Percentiles rank a stretch among this genome's conserved stretches.
Evolutionary conservation across 2,329 filamentous ascomycete genomes (phyloP).

Genomic region (Neofusicoccum sp.): DNA sequence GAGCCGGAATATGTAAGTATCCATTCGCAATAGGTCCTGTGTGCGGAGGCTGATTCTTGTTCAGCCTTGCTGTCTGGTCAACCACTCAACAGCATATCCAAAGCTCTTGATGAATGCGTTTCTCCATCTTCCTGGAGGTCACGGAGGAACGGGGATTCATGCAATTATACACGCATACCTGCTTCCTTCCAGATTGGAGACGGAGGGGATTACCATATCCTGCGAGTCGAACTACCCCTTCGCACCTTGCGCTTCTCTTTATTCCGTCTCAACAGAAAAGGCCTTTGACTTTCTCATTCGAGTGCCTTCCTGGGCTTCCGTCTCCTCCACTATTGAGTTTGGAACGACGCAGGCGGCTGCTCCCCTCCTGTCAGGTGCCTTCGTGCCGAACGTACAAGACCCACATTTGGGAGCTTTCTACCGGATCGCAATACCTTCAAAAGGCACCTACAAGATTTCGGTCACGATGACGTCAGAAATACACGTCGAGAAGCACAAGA

Average conservation of each 20-base stretch:
- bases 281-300: background rate
- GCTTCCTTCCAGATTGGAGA: background rate
- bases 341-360: no score
- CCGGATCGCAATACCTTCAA: background rate
- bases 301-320: background rate
- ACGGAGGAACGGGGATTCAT: no score
- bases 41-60: background rate
- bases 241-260: background rate
- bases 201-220: background rate
- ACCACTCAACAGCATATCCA: background rate
- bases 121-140: background rate
- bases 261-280: background rate
- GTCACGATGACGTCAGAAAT: background rate
- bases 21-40: background rate
- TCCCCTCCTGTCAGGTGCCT: background rate
- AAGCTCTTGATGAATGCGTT: background rate
- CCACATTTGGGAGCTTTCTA: background rate
- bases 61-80: background rate
- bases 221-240: background rate
- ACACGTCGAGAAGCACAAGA: background rate
- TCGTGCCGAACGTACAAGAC: background rate
- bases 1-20: background rate
- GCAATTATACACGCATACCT: background rate
- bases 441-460: background rate
- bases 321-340: background rate